Conservation (phyloP, 192 early-diverging fungal genomes). For the Neocallimastix lanati region DNA sequence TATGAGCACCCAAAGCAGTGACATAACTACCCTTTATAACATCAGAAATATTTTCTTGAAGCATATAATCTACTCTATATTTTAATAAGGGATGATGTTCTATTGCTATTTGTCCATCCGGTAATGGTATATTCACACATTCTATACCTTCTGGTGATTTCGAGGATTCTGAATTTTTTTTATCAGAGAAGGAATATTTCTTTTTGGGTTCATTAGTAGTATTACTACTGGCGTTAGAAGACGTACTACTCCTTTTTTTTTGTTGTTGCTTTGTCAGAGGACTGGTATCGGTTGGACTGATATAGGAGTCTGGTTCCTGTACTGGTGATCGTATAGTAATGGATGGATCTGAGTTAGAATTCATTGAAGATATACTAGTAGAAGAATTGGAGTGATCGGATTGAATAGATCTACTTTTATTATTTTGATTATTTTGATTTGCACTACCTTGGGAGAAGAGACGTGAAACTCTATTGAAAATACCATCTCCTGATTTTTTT, state of each 20-base stretch:
- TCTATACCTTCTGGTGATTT: background rate
- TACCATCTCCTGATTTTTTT: background rate
- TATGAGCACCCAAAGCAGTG: background rate
- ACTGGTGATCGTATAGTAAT: no score
- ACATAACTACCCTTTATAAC: background rate
- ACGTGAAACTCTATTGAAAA: background rate
- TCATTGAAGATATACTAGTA: no score
- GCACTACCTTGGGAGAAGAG: background rate
- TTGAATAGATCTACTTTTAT: no score
- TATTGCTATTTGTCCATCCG: background rate
- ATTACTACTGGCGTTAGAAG: background rate
- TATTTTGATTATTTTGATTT: background rate
- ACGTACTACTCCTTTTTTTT: background rate
- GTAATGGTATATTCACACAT: background rate
- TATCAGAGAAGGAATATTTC: background rate
- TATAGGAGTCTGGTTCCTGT: no score
- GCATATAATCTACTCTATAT: background rate
- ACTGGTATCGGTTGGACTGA: no score
- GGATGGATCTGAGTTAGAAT: no score
- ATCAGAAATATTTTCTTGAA: background rate
- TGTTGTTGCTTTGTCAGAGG: no score
- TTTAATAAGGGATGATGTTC: background rate
- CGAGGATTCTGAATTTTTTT: background rate
- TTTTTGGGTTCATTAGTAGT: background rate
- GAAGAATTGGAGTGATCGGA: no score